Evolutionary conservation across 140 eudicot genomes (phyloP), one percentile per base, ranked within the genome.

Genomic region (Ambrosia hybrid): DNA sequence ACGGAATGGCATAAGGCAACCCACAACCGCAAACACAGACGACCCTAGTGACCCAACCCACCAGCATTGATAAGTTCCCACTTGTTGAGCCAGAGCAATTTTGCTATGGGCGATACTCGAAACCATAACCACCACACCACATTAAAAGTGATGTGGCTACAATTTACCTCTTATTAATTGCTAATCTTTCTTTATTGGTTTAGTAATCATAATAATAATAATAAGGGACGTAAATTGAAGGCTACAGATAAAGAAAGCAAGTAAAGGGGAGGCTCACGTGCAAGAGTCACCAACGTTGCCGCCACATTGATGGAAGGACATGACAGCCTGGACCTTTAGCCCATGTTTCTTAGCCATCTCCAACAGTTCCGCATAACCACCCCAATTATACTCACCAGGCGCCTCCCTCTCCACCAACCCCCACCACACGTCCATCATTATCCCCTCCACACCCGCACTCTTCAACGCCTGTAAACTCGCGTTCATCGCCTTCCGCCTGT

Each of bases 271-370:
- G 46, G 77, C 96, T 70, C 15, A 94, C 99, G 95, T 90, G 95
- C 92, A 87, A 68, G 99, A 94, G 71, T 94, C 99, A 1, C 99
- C 99, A 6, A 94, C 99, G 73, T 94, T 94, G n/a, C 99, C 99
- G 6, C 99, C 99, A 11, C 99, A 94, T 51, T 79, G 83, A 79
- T 79, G 83, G 56, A 79, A 79, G 5, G 83, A 79, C 83, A 79
- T 79, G 3, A 94, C 99, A 0, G 97, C 97, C 79, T 94, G 99
- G 9, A 94, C 97, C 73, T 94, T 94, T 5, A 94, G 70, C 8
- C 99, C 99, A 52, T 84, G 87, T 56, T 86, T 88, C 68, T 77
- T 80, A 0, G 97, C 96, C 96, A 94, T 86, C 66, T 94, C 97
- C 70, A 94, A 41, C 15, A 94, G 85, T 43, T 94, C 97, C 13